A percentile compares a stretch with the other conserved stretches of the same genome.
Evolutionary conservation across 2,329 filamentous ascomycete genomes (phyloP).

Genomic region (Ophiostoma pallidulum): DNA sequence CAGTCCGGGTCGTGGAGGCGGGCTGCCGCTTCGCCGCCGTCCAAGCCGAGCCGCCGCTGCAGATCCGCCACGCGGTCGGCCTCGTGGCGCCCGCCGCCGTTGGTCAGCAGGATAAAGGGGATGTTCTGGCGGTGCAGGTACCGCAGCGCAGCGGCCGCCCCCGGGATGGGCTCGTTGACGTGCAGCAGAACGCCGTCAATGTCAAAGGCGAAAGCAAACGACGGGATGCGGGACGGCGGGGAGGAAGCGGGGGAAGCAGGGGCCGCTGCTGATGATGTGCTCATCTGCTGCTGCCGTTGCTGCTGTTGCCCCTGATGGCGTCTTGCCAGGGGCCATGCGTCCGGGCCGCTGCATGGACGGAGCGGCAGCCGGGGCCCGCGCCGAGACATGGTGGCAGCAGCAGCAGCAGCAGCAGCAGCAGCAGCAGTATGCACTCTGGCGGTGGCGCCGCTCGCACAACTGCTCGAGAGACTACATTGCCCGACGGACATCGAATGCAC

Average conservation of each 20-base stretch:
- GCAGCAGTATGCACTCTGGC: too few relatives aligned
- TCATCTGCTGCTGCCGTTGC: too few relatives aligned
- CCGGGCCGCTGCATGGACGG: too few relatives aligned
- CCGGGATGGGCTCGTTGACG: conserved; percentile 66
- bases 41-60: conserved; percentile 58
- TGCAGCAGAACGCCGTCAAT: conserved; percentile 96
- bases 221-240: background rate
- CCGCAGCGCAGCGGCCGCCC: conserved; percentile 62
- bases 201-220: conserved; percentile 34
- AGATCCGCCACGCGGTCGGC: conserved; percentile 61
- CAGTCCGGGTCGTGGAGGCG: conserved; percentile 76
- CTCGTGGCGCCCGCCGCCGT: conserved; percentile 85
- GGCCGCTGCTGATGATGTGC: too few relatives aligned
- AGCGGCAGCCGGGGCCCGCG: too few relatives aligned
- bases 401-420: too few relatives aligned
- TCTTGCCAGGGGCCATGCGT: too few relatives aligned
- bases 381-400: too few relatives aligned
- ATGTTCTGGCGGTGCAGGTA: conserved; percentile 66
- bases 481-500: too few relatives aligned
- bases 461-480: too few relatives aligned
- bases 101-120: conserved; percentile 90
- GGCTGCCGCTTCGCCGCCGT: conserved; percentile 88
- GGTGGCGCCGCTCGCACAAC: too few relatives aligned
- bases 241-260: too few relatives aligned
- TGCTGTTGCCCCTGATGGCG: background rate